These are phyloP conservation scores for Bruguiera hainesii DNA, from an alignment of 441 rosid genomes.

Conservation along the genomic window DNA sequence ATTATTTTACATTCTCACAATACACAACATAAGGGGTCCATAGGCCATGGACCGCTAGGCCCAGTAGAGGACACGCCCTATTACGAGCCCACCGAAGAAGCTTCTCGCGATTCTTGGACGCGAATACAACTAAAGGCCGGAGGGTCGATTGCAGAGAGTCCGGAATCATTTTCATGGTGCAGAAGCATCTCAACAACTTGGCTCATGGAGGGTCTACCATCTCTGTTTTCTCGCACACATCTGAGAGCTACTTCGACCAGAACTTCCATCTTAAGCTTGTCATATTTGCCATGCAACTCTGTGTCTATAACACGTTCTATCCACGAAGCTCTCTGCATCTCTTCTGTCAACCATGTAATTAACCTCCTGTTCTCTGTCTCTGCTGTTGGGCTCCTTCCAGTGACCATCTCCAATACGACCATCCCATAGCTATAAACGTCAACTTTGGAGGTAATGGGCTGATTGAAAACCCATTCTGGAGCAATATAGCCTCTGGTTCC, in stretches of 20 bases:
- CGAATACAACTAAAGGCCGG: not conserved
- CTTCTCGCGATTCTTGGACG: too few relatives aligned
- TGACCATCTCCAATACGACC: constrained; percentile 32
- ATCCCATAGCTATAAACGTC: constrained; percentile 42
- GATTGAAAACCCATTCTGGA: constrained; percentile 43
- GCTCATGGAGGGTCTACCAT: constrained; percentile 33
- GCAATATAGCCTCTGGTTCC: constrained; percentile 48
- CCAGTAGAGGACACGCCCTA: too few relatives aligned
- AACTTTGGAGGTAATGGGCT: constrained; percentile 40
- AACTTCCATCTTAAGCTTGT: constrained; percentile 16
- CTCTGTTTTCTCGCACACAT: constrained; percentile 31
- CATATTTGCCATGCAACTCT: not conserved
- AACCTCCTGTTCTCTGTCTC: not conserved
- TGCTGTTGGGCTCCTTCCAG: constrained; percentile 15
- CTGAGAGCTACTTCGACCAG: constrained; percentile 18
- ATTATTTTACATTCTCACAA: too few relatives aligned
- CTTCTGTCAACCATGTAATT: constrained; percentile 19
- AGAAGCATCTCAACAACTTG: constrained; percentile 31
- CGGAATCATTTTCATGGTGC: constrained; percentile 6
- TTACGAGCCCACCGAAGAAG: too few relatives aligned
- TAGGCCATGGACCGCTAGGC: too few relatives aligned
- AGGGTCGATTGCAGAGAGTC: not conserved
- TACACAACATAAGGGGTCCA: too few relatives aligned
- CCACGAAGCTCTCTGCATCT: constrained; percentile 2
- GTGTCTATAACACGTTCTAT: constrained; percentile 22